phyloP scores from a whole-genome alignment of 2,329 filamentous ascomycete genomes.

The Diplodia mutila region DNA sequence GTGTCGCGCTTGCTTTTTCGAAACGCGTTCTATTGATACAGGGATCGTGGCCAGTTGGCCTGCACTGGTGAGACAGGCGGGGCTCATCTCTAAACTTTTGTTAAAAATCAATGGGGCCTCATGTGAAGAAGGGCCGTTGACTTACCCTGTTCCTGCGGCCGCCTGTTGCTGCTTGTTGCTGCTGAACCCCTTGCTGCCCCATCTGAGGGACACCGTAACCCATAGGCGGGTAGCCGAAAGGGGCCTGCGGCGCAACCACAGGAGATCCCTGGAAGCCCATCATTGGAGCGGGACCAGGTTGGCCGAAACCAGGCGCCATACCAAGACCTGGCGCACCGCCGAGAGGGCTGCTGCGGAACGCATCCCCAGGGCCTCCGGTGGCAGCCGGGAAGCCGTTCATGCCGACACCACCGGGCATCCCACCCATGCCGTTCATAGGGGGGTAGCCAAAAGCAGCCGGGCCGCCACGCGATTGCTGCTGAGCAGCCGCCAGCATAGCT shows the following conservation, averaged over 20 bases:
- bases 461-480: slow-evolving; percentile 17
- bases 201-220: slow-evolving; percentile 18
- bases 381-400: slow-evolving; percentile 22
- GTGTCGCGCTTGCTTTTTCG: background rate
- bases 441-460: slow-evolving; percentile 22
- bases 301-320: slow-evolving; percentile 21
- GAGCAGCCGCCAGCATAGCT: slow-evolving; percentile 52
- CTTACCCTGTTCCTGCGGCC: slow-evolving; percentile 23
- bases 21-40: slow-evolving; percentile 9
- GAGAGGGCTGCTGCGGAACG: slow-evolving; percentile 21
- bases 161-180: slow-evolving; percentile 18
- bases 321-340: slow-evolving; percentile 23
- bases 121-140: background rate
- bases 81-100: background rate
- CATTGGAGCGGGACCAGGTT: slow-evolving; percentile 20
- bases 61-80: background rate
- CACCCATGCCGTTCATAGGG: slow-evolving; percentile 23
- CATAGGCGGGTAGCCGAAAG: slow-evolving; percentile 23
- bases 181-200: slow-evolving; percentile 18
- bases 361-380: slow-evolving; percentile 17
- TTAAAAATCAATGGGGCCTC: background rate
- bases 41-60: background rate
- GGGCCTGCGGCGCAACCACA: slow-evolving; percentile 12
- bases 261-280: slow-evolving; percentile 22
- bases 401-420: slow-evolving; percentile 19